Evolutionary conservation across 352 stramenopile genomes (phyloP), one percentile per base, ranked within the genome.

Genomic region (Globisporangium nagaii): DNA sequence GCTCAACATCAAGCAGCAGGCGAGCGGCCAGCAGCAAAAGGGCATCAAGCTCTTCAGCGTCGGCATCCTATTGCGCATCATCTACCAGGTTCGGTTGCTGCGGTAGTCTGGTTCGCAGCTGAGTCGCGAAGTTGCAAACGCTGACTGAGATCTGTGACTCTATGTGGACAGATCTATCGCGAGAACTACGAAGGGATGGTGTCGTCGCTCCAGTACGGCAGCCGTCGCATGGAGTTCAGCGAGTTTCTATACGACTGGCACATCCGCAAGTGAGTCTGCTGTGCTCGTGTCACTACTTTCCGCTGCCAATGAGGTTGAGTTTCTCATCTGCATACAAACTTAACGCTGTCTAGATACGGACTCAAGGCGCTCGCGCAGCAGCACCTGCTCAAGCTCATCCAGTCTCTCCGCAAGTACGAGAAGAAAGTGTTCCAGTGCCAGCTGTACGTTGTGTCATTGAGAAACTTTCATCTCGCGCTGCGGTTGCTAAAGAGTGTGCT

Each of bases 191-290:
- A 90, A 60, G 62, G 67, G 20, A 82, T 81, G 61, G 54, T 84
- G 10, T 57, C 73, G 27, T 77, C 71, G 40, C 65, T 85, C n/a
- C 79, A 92, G 58, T 88, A 92, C 53, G 80, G 78, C 30, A 78
- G 62, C 56, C 71, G 78, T 3, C 76, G 79, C 25, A 92, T 88
- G 68, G 75, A 83, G 37, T 91, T 89, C 54, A 88, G 79, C 51
- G 79, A 92, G 59, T 92, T 90, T 51, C 73, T 92, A 45, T 90
- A 90, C 59, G 81, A 91, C 58, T 89, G 81, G 81, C 80, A 91
- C 40, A 84, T 89, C 32, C 79, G 81, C 45, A 91, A 91, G 68
- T 87, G 69, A 28, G 62, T 70, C 13, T 6, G n/a, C n/a, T n/a
- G n/a, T n/a, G n/a, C n/a, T n/a, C n/a, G n/a, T n/a, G n/a, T n/a